These are phyloP conservation scores for Platanthera zijinensis DNA, from an alignment of 106 monocot genomes.

Conservation along the genomic window DNA sequence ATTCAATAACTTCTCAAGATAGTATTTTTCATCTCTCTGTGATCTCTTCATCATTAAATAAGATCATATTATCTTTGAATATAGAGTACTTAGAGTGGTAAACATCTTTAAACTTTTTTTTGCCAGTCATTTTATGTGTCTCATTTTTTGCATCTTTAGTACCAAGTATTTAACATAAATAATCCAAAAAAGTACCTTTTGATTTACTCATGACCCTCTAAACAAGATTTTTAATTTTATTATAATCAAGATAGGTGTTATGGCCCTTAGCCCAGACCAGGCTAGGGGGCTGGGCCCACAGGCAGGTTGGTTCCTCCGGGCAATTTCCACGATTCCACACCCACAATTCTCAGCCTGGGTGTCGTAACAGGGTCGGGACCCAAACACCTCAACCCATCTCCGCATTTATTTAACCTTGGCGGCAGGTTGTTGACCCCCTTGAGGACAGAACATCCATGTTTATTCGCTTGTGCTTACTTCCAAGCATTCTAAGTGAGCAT, in stretches of 20 bases:
- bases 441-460: too few species aligned
- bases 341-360: too few species aligned
- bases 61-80: not conserved
- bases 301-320: too few species aligned
- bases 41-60: not conserved
- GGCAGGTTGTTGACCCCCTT: too few species aligned
- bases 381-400: too few species aligned
- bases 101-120: not conserved
- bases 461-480: too few species aligned
- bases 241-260: not conserved
- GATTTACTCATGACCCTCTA: not conserved
- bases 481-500: too few species aligned
- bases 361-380: too few species aligned
- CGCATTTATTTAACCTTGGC: too few species aligned
- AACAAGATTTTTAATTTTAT: not conserved
- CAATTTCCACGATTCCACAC: too few species aligned
- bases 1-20: not conserved
- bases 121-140: not conserved
- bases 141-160: not conserved
- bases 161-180: not conserved
- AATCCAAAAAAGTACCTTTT: not conserved
- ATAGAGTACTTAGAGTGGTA: not conserved
- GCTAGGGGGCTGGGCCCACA: too few species aligned
- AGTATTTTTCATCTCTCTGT: not conserved
- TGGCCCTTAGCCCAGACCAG: too few species aligned